Evolutionary conservation across 768 basidiomycete species (phyloP).

Genomic region (Daedaleopsis nitida): DNA sequence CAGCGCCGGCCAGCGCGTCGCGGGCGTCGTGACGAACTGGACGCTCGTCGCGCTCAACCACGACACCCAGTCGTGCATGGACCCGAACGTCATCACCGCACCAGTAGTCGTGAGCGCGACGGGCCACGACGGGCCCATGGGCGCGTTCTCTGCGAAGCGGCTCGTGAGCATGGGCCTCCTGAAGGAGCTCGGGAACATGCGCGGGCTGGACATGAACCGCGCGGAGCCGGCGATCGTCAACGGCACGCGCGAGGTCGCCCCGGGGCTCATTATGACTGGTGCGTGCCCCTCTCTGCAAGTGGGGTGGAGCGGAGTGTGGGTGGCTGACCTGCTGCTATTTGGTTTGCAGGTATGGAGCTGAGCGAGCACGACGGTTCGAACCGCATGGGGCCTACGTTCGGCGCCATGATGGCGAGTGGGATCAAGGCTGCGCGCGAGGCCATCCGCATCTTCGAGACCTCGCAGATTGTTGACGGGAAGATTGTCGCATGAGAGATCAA

Average conservation of each 20-base stretch:
- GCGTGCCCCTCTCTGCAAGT: conserved; percentile 27
- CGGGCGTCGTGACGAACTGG: conserved; percentile 60
- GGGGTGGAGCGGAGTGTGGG: no score
- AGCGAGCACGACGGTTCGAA: conserved; percentile 80
- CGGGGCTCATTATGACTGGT: conserved; percentile 77
- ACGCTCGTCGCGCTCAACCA: conserved; percentile 57
- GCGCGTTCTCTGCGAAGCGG: conserved; percentile 79
- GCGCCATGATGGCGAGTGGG: conserved; percentile 78
- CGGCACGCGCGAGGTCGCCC: conserved; percentile 72
- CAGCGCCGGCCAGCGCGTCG: conserved; percentile 40
- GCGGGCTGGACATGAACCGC: conserved; percentile 77
- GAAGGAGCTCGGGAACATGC: conserved; percentile 79
- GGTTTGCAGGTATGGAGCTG: conserved; percentile 74
- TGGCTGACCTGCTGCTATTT: neutral
- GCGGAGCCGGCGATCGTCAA: conserved; percentile 84
- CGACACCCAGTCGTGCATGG: conserved; percentile 69
- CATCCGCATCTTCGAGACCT: conserved; percentile 34
- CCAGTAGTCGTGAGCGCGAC: conserved; percentile 73
- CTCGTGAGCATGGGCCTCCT: conserved; percentile 74
- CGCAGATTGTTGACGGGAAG: conserved; percentile 40
- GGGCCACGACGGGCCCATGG: conserved; percentile 80
- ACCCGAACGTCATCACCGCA: conserved; percentile 82
- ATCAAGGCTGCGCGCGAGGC: conserved; percentile 47
- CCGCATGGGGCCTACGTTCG: conserved; percentile 71
- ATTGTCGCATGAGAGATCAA: conserved; percentile 28